These are phyloP conservation scores for Claviceps spartinae DNA, from an alignment of 2,329 filamentous ascomycete genomes.

Conservation along the genomic window DNA sequence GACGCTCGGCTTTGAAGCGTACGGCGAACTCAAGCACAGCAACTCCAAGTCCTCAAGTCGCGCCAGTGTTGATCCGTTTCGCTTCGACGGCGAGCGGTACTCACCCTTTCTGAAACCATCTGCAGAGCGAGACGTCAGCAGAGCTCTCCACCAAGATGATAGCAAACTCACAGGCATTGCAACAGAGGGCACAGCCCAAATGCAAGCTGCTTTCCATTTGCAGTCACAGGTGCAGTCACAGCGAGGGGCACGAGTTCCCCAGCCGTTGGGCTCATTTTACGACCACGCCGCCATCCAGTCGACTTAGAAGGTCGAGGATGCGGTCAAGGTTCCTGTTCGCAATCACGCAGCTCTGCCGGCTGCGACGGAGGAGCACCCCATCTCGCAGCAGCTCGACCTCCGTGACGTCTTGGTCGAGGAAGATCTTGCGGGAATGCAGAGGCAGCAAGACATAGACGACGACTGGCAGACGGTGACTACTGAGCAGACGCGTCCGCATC, in stretches of 20 bases:
- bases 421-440: slow-evolving; percentile 3
- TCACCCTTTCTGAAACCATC: slow-evolving; percentile 23
- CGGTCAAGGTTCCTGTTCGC: slow-evolving; percentile 22
- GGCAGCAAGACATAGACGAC: slow-evolving; percentile 10
- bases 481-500: slow-evolving; percentile 12
- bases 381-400: slow-evolving; percentile 2
- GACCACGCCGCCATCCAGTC: slow-evolving; percentile 23
- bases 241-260: not conserved
- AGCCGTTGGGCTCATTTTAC: slow-evolving; percentile 19
- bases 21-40: slow-evolving; percentile 6
- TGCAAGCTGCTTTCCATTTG: not conserved
- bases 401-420: not conserved
- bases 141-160: slow-evolving; percentile 20
- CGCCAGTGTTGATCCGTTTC: slow-evolving; percentile 29
- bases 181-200: not conserved
- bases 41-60: slow-evolving; percentile 20
- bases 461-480: slow-evolving; percentile 26
- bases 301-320: slow-evolving; percentile 27
- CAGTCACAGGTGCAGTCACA: not conserved
- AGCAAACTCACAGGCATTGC: slow-evolving; percentile 8
- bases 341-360: slow-evolving; percentile 6
- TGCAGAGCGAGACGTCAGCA: slow-evolving; percentile 30
- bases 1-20: slow-evolving; percentile 3
- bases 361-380: slow-evolving; percentile 2
- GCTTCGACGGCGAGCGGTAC: slow-evolving; percentile 29